These are phyloP conservation scores for Takakia lepidozioides DNA, from an alignment of 225 moss, liverwort and hornwort species.

Conservation along the genomic window DNA sequence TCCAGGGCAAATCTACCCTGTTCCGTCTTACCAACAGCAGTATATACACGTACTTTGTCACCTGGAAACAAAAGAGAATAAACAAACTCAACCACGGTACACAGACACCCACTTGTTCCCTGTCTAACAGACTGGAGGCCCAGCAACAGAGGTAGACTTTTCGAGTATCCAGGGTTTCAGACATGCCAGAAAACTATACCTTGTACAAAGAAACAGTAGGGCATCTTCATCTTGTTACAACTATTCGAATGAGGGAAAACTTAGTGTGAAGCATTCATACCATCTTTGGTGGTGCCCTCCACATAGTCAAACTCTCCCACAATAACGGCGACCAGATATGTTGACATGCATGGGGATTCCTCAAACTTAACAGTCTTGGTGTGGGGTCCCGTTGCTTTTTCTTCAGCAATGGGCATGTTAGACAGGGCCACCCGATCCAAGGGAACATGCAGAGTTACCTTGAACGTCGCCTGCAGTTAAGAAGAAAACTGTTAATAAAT, in stretches of 20 bases:
- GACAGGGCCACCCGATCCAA: conserved; percentile 58
- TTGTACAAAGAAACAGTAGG: neutral
- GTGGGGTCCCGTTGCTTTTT: conserved; percentile 17
- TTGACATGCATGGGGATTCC: conserved; percentile 76
- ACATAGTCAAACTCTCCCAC: conserved; percentile 69
- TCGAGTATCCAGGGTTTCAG: too few species aligned
- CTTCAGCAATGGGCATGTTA: conserved; percentile 61
- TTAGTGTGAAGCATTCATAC: conserved; percentile 33
- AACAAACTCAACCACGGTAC: neutral
- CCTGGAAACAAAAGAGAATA: conserved; percentile 19
- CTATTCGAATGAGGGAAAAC: too few species aligned
- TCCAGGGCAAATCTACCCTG: conserved; percentile 69
- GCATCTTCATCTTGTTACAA: too few species aligned
- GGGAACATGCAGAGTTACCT: conserved; percentile 62
- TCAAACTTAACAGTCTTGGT: conserved; percentile 55
- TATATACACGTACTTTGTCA: conserved; percentile 57
- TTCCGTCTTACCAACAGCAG: conserved; percentile 53
- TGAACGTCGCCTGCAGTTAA: conserved; percentile 57
- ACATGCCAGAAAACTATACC: neutral
- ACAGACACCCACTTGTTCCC: too few species aligned
- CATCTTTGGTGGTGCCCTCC: conserved; percentile 50
- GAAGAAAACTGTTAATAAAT: too few species aligned
- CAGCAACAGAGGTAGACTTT: too few species aligned
- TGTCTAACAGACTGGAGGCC: too few species aligned
- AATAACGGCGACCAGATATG: conserved; percentile 61